A percentile compares a stretch with the other conserved stretches of the same genome.
Evolutionary conservation across 1,284 basidiomycete genomes (phyloP).

Genomic region (Trichosporon inkin): DNA sequence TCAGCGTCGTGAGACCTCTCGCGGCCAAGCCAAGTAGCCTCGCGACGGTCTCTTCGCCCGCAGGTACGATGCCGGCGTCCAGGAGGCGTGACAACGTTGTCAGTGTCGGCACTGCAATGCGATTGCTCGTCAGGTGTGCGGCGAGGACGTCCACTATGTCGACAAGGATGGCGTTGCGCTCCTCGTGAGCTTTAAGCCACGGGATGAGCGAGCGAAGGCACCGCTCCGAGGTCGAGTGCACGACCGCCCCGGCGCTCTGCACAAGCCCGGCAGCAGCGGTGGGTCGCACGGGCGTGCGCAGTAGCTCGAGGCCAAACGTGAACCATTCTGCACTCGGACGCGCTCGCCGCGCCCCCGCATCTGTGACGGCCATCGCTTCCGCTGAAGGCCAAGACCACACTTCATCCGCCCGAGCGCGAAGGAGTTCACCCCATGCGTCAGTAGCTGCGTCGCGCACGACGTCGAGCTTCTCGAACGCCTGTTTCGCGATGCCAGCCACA

Average conservation of each 20-base stretch:
- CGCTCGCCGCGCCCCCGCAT: conserved; percentile 30
- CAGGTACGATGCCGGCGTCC: conserved; percentile 52
- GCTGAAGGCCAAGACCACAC: conserved; percentile 17
- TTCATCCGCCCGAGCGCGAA: conserved; percentile 7
- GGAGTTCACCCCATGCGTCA: conserved; percentile 52
- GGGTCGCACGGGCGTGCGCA: conserved; percentile 24
- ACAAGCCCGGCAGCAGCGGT: conserved; percentile 68
- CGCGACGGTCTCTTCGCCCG: not conserved
- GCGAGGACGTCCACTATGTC: conserved; percentile 57
- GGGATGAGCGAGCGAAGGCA: conserved; percentile 61
- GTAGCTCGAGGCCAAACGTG: conserved; percentile 10
- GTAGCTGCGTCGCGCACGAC: conserved; percentile 79
- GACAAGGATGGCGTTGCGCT: conserved; percentile 56
- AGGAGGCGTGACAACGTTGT: conserved; percentile 69
- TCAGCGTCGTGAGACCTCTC: conserved; percentile 53
- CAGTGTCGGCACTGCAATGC: conserved; percentile 68
- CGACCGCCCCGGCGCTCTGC: conserved; percentile 71
- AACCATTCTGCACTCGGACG: conserved; percentile 16
- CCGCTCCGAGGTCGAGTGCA: conserved; percentile 70
- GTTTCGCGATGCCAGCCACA: conserved; percentile 71
- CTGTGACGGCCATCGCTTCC: conserved; percentile 26
- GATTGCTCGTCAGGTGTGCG: conserved; percentile 60
- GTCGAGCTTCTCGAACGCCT: conserved; percentile 85
- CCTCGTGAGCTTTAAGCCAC: conserved; percentile 50
- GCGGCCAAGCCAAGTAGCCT: conserved; percentile 19